phyloP scores from a whole-genome alignment of 495 filamentous ascomycete genomes.

The Penicillium flavigenum region DNA sequence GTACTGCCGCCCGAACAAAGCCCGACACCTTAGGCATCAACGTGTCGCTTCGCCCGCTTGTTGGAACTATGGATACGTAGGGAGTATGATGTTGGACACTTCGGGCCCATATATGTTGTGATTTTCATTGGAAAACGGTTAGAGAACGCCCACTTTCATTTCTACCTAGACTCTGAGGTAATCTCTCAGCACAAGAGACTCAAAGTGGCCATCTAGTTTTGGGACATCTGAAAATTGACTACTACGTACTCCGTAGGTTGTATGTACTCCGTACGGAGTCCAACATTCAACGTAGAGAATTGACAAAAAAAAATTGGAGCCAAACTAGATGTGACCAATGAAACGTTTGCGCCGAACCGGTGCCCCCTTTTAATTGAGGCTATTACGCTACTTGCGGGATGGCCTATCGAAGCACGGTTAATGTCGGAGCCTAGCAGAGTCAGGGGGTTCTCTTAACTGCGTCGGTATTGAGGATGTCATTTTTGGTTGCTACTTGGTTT shows the following conservation, averaged over 20 bases:
- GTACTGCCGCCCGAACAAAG: too few relatives aligned
- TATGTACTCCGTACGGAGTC: too few relatives aligned
- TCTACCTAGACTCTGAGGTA: not conserved
- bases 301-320: not conserved
- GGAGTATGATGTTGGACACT: too few relatives aligned
- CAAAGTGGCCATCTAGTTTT: constrained; percentile 26
- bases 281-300: too few relatives aligned
- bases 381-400: constrained; percentile 7
- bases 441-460: too few relatives aligned
- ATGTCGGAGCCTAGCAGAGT: not conserved
- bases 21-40: too few relatives aligned
- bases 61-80: too few relatives aligned
- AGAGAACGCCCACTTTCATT: too few relatives aligned
- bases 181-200: constrained; percentile 23
- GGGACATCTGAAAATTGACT: not conserved
- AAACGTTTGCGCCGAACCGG: not conserved
- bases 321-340: not conserved
- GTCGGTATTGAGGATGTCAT: not conserved
- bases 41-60: too few relatives aligned
- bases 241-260: not conserved
- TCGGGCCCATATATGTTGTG: too few relatives aligned
- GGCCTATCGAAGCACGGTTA: not conserved
- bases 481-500: not conserved
- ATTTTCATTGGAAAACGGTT: too few relatives aligned
- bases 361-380: constrained; percentile 2